Evolutionary conservation across 2,329 filamentous ascomycete genomes (phyloP), one percentile per base, ranked within the genome.

Genomic region (Hypoxylon sp.): DNA sequence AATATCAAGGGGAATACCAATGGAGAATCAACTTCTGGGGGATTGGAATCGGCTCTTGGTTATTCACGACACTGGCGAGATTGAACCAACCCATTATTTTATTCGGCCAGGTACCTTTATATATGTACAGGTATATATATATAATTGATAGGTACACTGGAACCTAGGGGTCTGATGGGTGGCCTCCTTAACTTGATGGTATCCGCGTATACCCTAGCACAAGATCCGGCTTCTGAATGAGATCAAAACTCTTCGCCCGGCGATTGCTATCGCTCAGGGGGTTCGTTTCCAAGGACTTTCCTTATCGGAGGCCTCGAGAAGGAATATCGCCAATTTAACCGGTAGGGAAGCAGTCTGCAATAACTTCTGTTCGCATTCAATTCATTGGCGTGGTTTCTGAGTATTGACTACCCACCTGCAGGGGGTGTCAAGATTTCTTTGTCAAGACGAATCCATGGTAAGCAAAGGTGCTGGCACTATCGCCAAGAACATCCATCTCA

Each of bases 401-500:
- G 26, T 0, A 14, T 22, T 14, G 24, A 22, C n/a, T 44, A 10
- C 31, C 8, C 14, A 19, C 4, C 13, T 17, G 11, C 13, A 50
- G 29, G 14, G 14, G 5, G 3, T 22, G 42, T 60, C 47, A 54
- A n/a, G 50, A 22, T 48, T 37, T 57, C 29, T 54, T 67, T 1
- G 47, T 67, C 24, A 67, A 56, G 14, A 37, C 39, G 46, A 81
- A 86, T 0, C 81, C 83, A 73, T 80, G 83, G 71, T 87, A 87
- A n/a, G 83, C 82, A 67, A 87, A 85, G 0, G 79, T 79, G 35
- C 82, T 81, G 24, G 74, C 77, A 5, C 74, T 74, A 22, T 76
- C 79, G 2, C 78, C 78, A 3, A 87, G 74, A 9, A 78, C 75
- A 53, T 86, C 81, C 63, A 85, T 75, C 3, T 82, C 72, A 24